Evolutionary conservation across 805 yeast species (phyloP).

Genomic region (Candida oleophila): DNA sequence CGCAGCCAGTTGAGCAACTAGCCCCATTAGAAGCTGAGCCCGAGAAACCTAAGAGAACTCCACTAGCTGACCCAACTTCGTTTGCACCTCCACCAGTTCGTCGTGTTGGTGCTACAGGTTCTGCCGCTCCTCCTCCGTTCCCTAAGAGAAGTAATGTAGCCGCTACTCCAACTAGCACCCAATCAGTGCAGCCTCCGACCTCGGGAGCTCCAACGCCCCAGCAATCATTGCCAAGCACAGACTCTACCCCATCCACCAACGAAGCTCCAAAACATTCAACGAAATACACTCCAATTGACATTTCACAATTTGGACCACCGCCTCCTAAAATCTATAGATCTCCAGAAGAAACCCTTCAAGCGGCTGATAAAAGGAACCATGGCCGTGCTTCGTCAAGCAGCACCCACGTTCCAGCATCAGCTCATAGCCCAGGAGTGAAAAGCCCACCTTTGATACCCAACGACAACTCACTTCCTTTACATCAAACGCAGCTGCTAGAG

Average conservation of each 20-base stretch:
- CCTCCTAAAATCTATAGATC: slow-evolving; percentile 9
- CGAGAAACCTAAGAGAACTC: slow-evolving; percentile 14
- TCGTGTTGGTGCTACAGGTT: not conserved
- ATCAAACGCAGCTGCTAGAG: slow-evolving; percentile 27
- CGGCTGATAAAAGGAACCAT: not conserved
- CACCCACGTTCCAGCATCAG: slow-evolving; percentile 5
- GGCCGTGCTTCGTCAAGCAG: slow-evolving; percentile 3
- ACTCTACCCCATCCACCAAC: slow-evolving; percentile 1
- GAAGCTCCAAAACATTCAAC: slow-evolving; percentile 4
- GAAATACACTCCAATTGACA: not conserved
- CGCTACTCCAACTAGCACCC: not conserved
- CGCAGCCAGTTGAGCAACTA: slow-evolving; percentile 1
- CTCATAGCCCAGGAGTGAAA: slow-evolving; percentile 1
- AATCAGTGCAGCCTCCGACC: not conserved
- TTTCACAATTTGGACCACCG: slow-evolving; percentile 3
- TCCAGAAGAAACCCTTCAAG: not conserved
- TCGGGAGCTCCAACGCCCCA: not conserved
- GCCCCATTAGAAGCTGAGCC: slow-evolving; percentile 6
- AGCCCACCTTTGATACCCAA: not conserved
- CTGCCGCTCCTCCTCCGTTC: slow-evolving; percentile 8
- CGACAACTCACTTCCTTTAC: not conserved
- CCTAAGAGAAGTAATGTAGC: slow-evolving; percentile 16
- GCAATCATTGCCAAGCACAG: too few species aligned
- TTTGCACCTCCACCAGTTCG: slow-evolving; percentile 46
- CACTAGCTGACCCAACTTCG: slow-evolving; percentile 33